Conservation (phyloP, 2,329 filamentous ascomycete species). For the Alternaria arbusti region DNA sequence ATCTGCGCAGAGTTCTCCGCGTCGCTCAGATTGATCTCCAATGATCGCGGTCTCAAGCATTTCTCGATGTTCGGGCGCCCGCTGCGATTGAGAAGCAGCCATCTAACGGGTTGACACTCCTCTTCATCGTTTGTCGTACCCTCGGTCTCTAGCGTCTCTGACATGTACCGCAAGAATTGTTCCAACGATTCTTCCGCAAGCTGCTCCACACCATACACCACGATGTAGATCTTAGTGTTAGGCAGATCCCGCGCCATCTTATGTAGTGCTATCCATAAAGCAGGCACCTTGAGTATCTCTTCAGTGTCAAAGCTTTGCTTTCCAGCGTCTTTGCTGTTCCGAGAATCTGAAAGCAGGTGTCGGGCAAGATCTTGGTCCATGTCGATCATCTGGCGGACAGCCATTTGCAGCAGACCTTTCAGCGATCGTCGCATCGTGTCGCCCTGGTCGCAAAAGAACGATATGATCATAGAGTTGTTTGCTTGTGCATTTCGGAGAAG, state of each 20-base stretch:
- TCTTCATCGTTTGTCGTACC: background rate
- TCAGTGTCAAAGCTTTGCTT: slow-evolving; percentile 26
- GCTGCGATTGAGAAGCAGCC: slow-evolving; percentile 25
- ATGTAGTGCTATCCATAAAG: slow-evolving; percentile 28
- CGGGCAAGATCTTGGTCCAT: slow-evolving; percentile 24
- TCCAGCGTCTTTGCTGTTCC: slow-evolving; percentile 20
- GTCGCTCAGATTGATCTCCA: slow-evolving; percentile 28
- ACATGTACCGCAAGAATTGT: slow-evolving; percentile 20
- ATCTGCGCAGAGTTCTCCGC: slow-evolving; percentile 20
- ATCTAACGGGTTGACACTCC: slow-evolving; percentile 20
- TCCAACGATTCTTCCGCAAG: slow-evolving; percentile 26
- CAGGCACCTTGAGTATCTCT: slow-evolving; percentile 16
- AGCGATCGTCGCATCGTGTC: slow-evolving; percentile 25
- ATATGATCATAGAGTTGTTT: slow-evolving; percentile 17
- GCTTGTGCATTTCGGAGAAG: slow-evolving; percentile 7
- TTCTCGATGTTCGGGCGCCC: slow-evolving; percentile 29
- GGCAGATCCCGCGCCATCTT: slow-evolving; percentile 18
- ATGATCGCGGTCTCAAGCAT: slow-evolving; percentile 14
- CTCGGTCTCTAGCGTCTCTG: background rate
- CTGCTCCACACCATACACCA: slow-evolving; percentile 28
- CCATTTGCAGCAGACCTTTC: slow-evolving; percentile 20
- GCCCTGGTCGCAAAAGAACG: slow-evolving; percentile 32
- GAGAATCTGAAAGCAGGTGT: slow-evolving; percentile 28
- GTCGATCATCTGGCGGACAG: slow-evolving; percentile 28
- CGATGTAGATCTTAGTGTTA: slow-evolving; percentile 20